phyloP scores from a whole-genome alignment of 2,329 filamentous ascomycete species.

The Neonectria neomacrospora region DNA sequence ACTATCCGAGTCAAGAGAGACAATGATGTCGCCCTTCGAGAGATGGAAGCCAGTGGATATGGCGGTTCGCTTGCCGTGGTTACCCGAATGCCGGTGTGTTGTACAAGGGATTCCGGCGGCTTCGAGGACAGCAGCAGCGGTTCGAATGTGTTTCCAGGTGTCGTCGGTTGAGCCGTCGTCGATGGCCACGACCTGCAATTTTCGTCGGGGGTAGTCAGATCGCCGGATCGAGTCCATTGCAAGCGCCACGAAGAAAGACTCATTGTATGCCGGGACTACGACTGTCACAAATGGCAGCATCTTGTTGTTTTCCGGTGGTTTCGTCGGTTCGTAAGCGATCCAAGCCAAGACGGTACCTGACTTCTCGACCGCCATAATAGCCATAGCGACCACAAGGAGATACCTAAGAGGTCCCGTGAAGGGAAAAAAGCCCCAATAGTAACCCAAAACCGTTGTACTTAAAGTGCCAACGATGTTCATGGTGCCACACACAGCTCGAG shows the following conservation, averaged over 20 bases:
- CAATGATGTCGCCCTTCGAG: neutral
- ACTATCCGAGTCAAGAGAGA: neutral
- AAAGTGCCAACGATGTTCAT: neutral
- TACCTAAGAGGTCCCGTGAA: neutral
- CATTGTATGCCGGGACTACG: neutral
- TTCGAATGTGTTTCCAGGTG: neutral
- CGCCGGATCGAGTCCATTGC: neutral
- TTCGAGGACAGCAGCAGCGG: neutral
- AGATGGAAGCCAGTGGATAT: neutral
- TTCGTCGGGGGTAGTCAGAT: neutral
- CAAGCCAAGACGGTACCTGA: neutral
- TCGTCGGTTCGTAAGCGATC: neutral
- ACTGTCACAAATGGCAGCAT: neutral
- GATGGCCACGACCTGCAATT: neutral
- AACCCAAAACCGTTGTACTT: neutral
- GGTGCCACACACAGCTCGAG: neutral
- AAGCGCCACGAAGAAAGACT: neutral
- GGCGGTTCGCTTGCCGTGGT: neutral
- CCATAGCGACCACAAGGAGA: neutral
- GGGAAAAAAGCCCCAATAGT: neutral
- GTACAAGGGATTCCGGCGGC: neutral
- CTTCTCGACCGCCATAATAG: neutral
- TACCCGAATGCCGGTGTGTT: neutral
- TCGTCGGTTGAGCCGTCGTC: neutral
- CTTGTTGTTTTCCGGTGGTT: neutral